A percentile compares a stretch with the other conserved stretches of the same genome.
Conservation (phyloP, 2,329 filamentous ascomycete genomes). For the Laburnicola sp. region DNA sequence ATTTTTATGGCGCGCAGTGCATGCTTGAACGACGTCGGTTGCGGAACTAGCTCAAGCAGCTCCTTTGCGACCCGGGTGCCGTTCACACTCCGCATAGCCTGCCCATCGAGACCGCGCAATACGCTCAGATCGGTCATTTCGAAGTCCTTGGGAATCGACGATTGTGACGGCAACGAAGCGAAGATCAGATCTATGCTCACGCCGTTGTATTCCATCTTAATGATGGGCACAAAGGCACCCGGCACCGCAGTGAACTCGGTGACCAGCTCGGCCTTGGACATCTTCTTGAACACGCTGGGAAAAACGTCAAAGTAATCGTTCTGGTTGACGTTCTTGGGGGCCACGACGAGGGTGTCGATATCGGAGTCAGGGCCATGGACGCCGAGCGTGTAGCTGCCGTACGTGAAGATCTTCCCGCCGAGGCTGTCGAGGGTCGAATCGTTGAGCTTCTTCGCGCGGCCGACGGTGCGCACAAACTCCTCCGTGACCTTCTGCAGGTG, state of each 20-base stretch:
- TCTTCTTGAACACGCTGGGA: slow-evolving; percentile 73
- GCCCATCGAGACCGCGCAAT: slow-evolving; percentile 82
- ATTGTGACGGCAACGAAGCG: slow-evolving; percentile 47
- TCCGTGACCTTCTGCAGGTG: slow-evolving; percentile 78
- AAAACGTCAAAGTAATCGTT: slow-evolving; percentile 93
- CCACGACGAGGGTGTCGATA: slow-evolving; percentile 94
- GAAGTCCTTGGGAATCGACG: slow-evolving; percentile 59
- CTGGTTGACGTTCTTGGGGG: slow-evolving; percentile 82
- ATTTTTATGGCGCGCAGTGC: slow-evolving; percentile 92
- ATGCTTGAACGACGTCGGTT: slow-evolving; percentile 84
- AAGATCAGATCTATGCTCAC: slow-evolving; percentile 93
- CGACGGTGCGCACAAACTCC: slow-evolving; percentile 84
- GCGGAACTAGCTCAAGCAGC: slow-evolving; percentile 84
- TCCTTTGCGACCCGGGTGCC: slow-evolving; percentile 94
- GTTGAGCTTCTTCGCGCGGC: slow-evolving; percentile 71
- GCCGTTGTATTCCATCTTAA: slow-evolving; percentile 88
- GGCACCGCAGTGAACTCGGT: slow-evolving; percentile 82
- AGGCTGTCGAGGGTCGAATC: slow-evolving; percentile 78
- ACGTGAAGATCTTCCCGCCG: slow-evolving; percentile 91
- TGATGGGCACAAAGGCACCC: slow-evolving; percentile 93
- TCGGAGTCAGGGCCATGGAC: slow-evolving; percentile 79
- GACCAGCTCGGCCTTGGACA: slow-evolving; percentile 77
- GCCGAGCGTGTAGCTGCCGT: slow-evolving; percentile 91
- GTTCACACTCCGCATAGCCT: slow-evolving; percentile 85
- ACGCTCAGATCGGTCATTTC: slow-evolving; percentile 81